These are phyloP conservation scores for Eustoma russellianum DNA, from an alignment of 257 asterid species.

Conservation along the genomic window DNA sequence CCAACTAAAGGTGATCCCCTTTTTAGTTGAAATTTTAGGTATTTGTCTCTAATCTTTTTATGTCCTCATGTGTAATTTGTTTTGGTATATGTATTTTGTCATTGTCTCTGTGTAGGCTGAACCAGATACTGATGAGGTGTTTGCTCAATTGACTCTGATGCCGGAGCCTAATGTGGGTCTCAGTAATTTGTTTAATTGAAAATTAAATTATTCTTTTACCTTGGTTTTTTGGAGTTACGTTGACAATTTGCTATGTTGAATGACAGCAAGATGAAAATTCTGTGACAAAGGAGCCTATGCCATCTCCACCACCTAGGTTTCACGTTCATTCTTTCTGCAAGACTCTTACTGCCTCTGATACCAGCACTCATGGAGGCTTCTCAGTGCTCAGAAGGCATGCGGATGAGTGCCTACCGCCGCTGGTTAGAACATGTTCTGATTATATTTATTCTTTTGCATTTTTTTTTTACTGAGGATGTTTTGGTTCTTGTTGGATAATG, in stretches of 20 bases:
- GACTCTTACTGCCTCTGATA: slow-evolving; percentile 95
- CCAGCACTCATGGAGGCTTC: slow-evolving; percentile 98
- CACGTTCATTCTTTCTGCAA: slow-evolving; percentile 90
- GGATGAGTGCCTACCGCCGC: slow-evolving; percentile 89
- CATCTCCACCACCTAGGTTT: slow-evolving; percentile 51
- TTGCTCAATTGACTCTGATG: slow-evolving; percentile 83
- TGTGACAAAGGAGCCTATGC: slow-evolving; percentile 53
- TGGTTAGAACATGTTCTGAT: slow-evolving; percentile 39
- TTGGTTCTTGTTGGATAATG: neutral
- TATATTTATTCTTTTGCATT: neutral
- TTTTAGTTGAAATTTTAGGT: neutral
- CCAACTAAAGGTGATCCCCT: slow-evolving; percentile 47
- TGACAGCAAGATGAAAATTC: slow-evolving; percentile 76
- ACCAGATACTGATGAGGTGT: slow-evolving; percentile 94
- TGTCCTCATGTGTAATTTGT: neutral
- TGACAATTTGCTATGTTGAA: slow-evolving; percentile 3
- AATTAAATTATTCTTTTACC: neutral
- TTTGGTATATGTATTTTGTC: neutral
- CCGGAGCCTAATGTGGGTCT: slow-evolving; percentile 66
- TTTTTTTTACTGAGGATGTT: neutral
- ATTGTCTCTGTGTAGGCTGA: slow-evolving; percentile 55
- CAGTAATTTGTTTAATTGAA: slow-evolving; percentile 2
- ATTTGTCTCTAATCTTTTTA: neutral
- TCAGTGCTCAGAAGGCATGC: slow-evolving; percentile 95
- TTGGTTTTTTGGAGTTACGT: neutral